Evolutionary conservation across 2,329 filamentous ascomycete genomes (phyloP).

Genomic region (Pestalotiopsis sp.): DNA sequence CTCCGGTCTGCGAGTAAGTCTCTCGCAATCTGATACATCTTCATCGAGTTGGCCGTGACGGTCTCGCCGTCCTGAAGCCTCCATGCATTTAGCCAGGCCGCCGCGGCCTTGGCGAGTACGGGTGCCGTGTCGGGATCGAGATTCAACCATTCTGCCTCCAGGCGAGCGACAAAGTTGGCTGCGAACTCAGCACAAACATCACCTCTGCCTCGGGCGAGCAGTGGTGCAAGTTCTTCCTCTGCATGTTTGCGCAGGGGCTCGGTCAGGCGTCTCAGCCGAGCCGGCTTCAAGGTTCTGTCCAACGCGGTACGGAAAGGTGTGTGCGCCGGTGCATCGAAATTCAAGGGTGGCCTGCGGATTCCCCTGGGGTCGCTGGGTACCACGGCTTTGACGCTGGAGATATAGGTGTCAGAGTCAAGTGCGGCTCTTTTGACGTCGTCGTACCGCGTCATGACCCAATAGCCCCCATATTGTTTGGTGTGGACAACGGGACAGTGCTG

Average conservation of each 20-base stretch:
- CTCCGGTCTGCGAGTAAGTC: conserved; percentile 21
- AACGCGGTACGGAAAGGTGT: conserved; percentile 23
- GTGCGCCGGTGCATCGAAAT: conserved; percentile 24
- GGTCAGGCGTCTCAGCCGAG: conserved; percentile 17
- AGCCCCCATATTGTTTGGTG: conserved; percentile 22
- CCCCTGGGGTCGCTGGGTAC: conserved; percentile 20
- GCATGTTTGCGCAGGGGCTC: conserved; percentile 18
- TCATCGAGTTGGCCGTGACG: conserved; percentile 17
- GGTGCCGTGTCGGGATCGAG: conserved; percentile 21
- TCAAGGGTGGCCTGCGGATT: conserved; percentile 22
- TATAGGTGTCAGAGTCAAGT: conserved; percentile 20
- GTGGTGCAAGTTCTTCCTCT: conserved; percentile 17
- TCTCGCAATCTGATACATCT: conserved; percentile 18
- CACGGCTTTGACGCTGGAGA: conserved; percentile 20
- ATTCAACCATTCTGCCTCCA: conserved; percentile 25
- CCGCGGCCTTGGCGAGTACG: not conserved
- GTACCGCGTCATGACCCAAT: conserved; percentile 25
- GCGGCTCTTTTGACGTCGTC: conserved; percentile 22
- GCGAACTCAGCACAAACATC: conserved; percentile 23
- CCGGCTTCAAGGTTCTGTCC: conserved; percentile 21
- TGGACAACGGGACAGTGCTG: conserved; percentile 20
- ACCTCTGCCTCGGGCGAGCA: conserved; percentile 15
- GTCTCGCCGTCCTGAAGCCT: conserved; percentile 21
- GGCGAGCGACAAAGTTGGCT: conserved; percentile 20
- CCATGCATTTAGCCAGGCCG: conserved; percentile 23